Percentiles rank a stretch among this genome's conserved stretches.
Conservation (phyloP, 495 filamentous ascomycete species). For the Lophiotrema nucula region DNA sequence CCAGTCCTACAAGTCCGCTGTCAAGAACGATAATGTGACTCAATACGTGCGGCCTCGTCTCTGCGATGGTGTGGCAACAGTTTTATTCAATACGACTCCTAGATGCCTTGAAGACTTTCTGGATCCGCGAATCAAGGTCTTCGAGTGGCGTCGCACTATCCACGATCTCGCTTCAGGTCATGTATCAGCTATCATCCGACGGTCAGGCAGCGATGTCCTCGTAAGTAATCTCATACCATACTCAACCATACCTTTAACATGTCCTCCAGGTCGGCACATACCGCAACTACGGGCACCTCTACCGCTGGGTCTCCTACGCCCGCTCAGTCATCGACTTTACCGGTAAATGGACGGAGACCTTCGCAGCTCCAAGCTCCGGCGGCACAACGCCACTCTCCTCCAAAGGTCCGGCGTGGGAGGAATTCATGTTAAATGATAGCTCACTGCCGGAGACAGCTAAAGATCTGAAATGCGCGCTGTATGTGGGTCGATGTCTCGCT, state of each 20-base stretch:
- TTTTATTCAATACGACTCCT: not conserved
- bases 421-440: too few relatives aligned
- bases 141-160: slow-evolving; percentile 8
- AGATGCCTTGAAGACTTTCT: slow-evolving; percentile 6
- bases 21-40: not conserved
- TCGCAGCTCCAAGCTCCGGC: not conserved
- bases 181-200: slow-evolving; percentile 3
- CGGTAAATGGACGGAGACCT: slow-evolving; percentile 6
- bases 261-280: slow-evolving; percentile 8
- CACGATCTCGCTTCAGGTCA: not conserved
- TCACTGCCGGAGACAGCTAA: not conserved
- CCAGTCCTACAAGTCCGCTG: not conserved
- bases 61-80: slow-evolving; percentile 10
- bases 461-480: slow-evolving; percentile 5
- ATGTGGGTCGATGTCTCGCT: not conserved
- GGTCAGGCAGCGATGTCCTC: slow-evolving; percentile 1
- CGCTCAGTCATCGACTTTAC: not conserved
- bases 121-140: not conserved
- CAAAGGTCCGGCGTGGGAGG: not conserved
- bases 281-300: not conserved
- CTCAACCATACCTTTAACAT: not conserved
- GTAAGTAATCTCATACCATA: not conserved
- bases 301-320: not conserved
- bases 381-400: not conserved
- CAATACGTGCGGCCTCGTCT: not conserved